Conservation (phyloP, 2,329 filamentous ascomycete genomes). For the Colletotrichum musae region DNA sequence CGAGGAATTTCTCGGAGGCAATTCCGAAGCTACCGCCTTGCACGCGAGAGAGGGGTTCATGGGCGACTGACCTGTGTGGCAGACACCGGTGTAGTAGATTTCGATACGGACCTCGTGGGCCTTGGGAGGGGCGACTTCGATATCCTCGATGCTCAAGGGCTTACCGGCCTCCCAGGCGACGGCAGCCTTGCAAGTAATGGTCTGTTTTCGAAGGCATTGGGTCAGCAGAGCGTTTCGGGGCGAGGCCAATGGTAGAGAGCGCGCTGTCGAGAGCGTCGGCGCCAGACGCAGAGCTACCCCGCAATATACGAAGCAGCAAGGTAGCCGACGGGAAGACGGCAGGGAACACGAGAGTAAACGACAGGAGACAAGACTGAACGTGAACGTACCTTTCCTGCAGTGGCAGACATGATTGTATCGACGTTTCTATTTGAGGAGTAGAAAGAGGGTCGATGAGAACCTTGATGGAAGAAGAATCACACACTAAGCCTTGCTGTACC, state of each 20-base stretch:
- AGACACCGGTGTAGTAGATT: conserved; percentile 98
- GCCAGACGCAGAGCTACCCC: conserved; percentile 38
- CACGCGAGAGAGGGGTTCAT: conserved; percentile 42
- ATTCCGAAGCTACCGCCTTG: conserved; percentile 2
- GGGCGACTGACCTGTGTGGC: conserved; percentile 84
- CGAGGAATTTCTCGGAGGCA: conserved; percentile 1
- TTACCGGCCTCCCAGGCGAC: conserved; percentile 98
- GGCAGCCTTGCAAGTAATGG: conserved; percentile 96
- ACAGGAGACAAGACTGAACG: conserved; percentile 1
- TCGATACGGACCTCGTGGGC: conserved; percentile 97
- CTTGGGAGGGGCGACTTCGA: conserved; percentile 90
- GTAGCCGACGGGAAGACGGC: neutral
- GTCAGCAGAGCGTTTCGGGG: conserved; percentile 26
- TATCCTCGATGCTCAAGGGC: conserved; percentile 88
- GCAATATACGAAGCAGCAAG: conserved; percentile 24
- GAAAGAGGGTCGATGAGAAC: conserved; percentile 37
- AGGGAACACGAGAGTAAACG: conserved; percentile 17
- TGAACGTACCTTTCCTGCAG: conserved; percentile 42
- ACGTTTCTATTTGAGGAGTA: conserved; percentile 19
- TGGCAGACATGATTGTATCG: conserved; percentile 40
- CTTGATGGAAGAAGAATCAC: conserved; percentile 39
- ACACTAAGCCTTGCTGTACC: conserved; percentile 31
- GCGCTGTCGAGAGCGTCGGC: neutral
- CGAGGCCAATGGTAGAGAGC: conserved; percentile 3
- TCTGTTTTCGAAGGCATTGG: conserved; percentile 64